Base-by-base conservation (phyloP, 768 basidiomycete genomes). In the Agrocybe chaxingu region DNA sequence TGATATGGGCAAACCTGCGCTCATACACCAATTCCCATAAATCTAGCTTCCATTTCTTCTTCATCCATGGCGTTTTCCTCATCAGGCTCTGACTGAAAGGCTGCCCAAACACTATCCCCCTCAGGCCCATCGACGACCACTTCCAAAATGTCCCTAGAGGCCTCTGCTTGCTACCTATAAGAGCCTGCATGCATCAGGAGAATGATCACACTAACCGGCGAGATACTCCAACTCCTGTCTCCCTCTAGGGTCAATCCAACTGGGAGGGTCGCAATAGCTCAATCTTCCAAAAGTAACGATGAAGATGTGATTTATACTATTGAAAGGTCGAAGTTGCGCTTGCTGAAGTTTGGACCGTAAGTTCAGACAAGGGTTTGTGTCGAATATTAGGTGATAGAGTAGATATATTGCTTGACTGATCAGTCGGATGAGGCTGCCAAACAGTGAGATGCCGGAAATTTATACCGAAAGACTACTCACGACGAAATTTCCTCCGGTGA, bases 231-330 rank as follows among this genome's bases (percentile, higher is more conserved):
- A 58, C 40, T 76, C 74, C 16, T 63, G 60, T 48, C 68, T 72
- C 11, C 66, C 62, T 42, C 70, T 62, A 11, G 51, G 48, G 18
- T 73, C 67, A 31, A 86, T 63, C 82, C 84, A 87, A 39, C 78
- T 73, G 11, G 85, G 85, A 8, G 79, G 70, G 41, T 82, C 83
- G 5, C 85, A 82, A 52, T 81, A 91, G 49, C 84, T 82, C 42
- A 93, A 68, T 53, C 89, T 76, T 35, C 90, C 87, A 48, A 93
- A 79, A 0, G 83, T 80, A n/a, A 90, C 82, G 29, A 84, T 79
- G 60, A 90, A 91, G 62, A 83, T 75, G 56, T 92, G 83, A 9
- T 72, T 72, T 24, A 88, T 66, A 31, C 82, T 83, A 56, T 78
- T 82, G 61, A 85, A 85, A 29, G 73, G 70, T 31, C 80, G 77